Evolutionary conservation across 2,329 filamentous ascomycete species (phyloP), one percentile per base, ranked within the genome.

Genomic region (Aureobasidium sp.): DNA sequence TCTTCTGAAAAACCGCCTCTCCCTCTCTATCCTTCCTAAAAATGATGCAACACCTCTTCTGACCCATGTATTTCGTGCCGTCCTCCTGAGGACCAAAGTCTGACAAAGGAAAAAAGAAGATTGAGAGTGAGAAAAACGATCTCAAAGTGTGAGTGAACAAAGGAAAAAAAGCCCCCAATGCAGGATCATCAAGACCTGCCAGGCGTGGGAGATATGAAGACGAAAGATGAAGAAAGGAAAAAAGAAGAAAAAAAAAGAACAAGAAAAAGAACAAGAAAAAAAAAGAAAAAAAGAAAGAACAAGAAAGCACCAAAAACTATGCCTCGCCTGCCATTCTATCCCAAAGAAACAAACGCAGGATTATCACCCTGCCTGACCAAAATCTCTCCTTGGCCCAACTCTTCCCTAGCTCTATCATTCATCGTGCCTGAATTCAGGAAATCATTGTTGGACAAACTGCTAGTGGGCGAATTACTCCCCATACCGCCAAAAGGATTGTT

Each of bases 361-460:
- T 71, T 69, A 39, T 71, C 69, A 34, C 68, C 71, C 61, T 71
- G 68, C 36, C 68, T 67, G 8, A 72, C 67, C 53, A 71, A n/a
- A 44, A 72, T 67, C 64, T 70, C 68, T 7, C 67, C 67, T 42
- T 58, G 47, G 13, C 63, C 55, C 39, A 64, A 21, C 30, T 61
- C 61, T 21, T 48, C 50, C 25, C 45, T 49, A 11, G 44, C 44
- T 29, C 57, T 49, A 36, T 59, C 57, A 8, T 58, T 57, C 39
- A 57, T 57, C 5, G 41, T 32, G 4, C 53, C 53, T 4, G 36
- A 1, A 11, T 25, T 57, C 2, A 34, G 1, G 3, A 57, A 57
- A 3, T 55, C 53, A 9, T 36, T 57, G 21, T 37, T 47, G 14
- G 6, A 13, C 2, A 7, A n/a, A 27, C 49, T 61, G 36, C 14